A percentile compares a stretch with the other conserved stretches of the same genome.
Evolutionary conservation across 2,329 filamentous ascomycete species (phyloP).

Genomic region (Didymella lethalis): DNA sequence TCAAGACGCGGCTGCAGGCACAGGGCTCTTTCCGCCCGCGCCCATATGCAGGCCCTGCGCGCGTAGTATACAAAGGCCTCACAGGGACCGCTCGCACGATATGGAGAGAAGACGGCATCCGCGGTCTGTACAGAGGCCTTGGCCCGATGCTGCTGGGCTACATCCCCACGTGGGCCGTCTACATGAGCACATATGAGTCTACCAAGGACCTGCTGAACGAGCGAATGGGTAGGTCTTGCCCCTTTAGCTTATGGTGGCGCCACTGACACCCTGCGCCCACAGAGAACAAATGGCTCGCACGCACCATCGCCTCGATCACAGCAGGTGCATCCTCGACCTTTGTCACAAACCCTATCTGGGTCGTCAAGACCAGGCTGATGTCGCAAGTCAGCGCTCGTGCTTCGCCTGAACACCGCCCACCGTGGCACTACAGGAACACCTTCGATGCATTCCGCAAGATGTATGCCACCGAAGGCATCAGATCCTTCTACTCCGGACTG

Average conservation of each 20-base stretch:
- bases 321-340: constrained; percentile 93
- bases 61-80: constrained; percentile 79
- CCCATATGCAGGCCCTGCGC: constrained; percentile 58
- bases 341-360: constrained; percentile 97
- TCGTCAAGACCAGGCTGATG: constrained; percentile 98
- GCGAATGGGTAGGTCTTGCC: constrained; percentile 59
- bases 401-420: constrained; percentile 65
- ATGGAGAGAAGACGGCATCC: constrained; percentile 84
- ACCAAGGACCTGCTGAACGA: constrained; percentile 77
- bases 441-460: constrained; percentile 94
- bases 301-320: constrained; percentile 87
- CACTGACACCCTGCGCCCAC: constrained; percentile 21
- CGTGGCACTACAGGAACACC: constrained; percentile 91
- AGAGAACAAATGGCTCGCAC: constrained; percentile 78
- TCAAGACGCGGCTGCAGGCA: constrained; percentile 97
- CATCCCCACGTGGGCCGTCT: constrained; percentile 96
- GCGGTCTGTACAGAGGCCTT: constrained; percentile 90
- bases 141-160: constrained; percentile 96
- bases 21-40: constrained; percentile 80
- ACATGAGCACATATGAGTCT: constrained; percentile 94
- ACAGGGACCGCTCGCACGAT: constrained; percentile 86
- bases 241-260: neutral
- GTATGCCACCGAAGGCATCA: constrained; percentile 87
- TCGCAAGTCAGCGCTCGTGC: constrained; percentile 76
- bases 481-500: constrained; percentile 93